A percentile compares a stretch with the other conserved stretches of the same genome.
Evolutionary conservation across 345 rosid species (phyloP).

Genomic region (Eucalyptus urophylla): DNA sequence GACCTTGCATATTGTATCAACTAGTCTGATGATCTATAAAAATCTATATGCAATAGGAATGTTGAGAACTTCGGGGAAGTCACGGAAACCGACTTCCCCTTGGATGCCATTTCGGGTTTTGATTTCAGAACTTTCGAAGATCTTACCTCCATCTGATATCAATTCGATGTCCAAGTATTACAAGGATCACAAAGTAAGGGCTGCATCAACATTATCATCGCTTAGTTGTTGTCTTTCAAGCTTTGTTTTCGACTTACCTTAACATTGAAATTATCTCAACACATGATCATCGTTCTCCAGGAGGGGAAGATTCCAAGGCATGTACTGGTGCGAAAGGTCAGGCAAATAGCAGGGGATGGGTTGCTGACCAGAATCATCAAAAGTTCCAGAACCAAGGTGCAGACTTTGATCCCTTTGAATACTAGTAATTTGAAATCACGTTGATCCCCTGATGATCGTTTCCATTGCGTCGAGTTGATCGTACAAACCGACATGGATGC

Average conservation of each 20-base stretch:
- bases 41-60: conserved; percentile 9
- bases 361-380: conserved; percentile 62
- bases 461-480: neutral
- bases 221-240: neutral
- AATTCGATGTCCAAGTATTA: conserved; percentile 36
- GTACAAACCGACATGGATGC: neutral
- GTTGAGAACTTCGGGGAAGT: neutral
- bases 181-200: conserved; percentile 40
- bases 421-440: neutral
- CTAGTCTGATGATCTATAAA: neutral
- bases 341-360: conserved; percentile 63
- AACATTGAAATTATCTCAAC: neutral
- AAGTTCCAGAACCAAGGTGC: conserved; percentile 37
- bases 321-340: conserved; percentile 40
- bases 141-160: conserved; percentile 30
- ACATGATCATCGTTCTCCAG: conserved; percentile 10
- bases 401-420: neutral
- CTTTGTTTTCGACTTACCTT: neutral
- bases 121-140: conserved; percentile 47
- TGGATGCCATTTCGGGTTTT: conserved; percentile 81
- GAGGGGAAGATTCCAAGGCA: conserved; percentile 46
- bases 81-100: conserved; percentile 51
- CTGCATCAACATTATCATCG: neutral
- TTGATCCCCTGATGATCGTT: neutral
- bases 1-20: neutral